Conservation (phyloP, 1,284 basidiomycete genomes). For the Agaricales sp. region DNA sequence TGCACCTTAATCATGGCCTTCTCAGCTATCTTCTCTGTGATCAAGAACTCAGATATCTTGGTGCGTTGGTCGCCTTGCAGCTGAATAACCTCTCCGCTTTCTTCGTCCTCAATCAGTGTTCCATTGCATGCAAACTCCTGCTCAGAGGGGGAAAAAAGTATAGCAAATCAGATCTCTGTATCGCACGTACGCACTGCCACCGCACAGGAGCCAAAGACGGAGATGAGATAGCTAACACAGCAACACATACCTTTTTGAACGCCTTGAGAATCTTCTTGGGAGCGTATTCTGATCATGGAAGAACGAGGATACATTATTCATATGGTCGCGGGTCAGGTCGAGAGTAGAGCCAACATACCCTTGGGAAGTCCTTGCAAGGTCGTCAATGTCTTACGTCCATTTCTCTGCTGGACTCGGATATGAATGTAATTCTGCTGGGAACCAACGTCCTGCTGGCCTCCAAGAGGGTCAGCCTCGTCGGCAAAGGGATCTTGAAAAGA, state of each 20-base stretch:
- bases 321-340: conserved; percentile 7
- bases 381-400: conserved; percentile 98
- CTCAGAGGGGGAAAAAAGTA: conserved; percentile 1
- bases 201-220: conserved; percentile 8
- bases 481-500: conserved; percentile 82
- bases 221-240: neutral
- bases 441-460: conserved; percentile 65
- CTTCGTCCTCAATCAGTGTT: conserved; percentile 92
- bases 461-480: conserved; percentile 79
- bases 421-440: conserved; percentile 86
- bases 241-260: conserved; percentile 82
- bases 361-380: conserved; percentile 95
- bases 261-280: conserved; percentile 97
- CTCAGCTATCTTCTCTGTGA: conserved; percentile 58
- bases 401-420: conserved; percentile 97
- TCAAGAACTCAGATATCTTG: conserved; percentile 85
- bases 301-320: conserved; percentile 11
- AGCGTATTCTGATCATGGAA: conserved; percentile 94
- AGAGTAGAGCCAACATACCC: conserved; percentile 39
- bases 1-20: conserved; percentile 76
- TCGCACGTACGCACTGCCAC: conserved; percentile 3
- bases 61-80: conserved; percentile 96
- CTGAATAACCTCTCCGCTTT: conserved; percentile 97
- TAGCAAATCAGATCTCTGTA: conserved; percentile 1
- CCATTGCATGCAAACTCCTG: conserved; percentile 99